Base-by-base conservation (phyloP, 2,329 filamentous ascomycete species). In the Fusarium sp. region DNA sequence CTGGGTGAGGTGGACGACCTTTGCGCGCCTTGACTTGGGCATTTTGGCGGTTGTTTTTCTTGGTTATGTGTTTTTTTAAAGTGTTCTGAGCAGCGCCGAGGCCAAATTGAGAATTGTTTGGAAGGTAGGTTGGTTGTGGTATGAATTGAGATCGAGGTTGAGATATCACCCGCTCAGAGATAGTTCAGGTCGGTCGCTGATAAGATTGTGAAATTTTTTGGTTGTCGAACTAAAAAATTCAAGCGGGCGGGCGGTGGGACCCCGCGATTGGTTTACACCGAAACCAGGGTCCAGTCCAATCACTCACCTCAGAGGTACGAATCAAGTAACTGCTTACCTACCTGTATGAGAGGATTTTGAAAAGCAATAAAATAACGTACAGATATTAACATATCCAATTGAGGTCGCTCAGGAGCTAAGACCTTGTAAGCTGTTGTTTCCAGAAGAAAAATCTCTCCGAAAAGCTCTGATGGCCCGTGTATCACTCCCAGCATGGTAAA, bases 1-100 rank as follows among this genome's bases (percentile, higher is more conserved):
- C 85, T 96, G 91, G 73, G 94, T 94, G 78, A 97, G 88, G 85
- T 97, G 92, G 74, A 97, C 89, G 80, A 97, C 86, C 82, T 91
- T 95, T 75, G 91, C 87, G 82, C 96, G 92, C 87, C 96, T 98
- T 69, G 96, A 98, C 85, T 97, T 94, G 79, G 96, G 96, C 96
- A 99, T 99, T 71, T 76, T 84, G 79, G 70, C 69, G 42, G 41
- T 33, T 10, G 15, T 30, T 15, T 44, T 53, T 34, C 15, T 42
- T 44, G 31, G 13, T 33, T 23, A 18, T 38, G n/a, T 15, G 9
- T 16, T 33, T 26, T 8, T 33, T 11, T 9, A 13, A 15, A 15
- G 15, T 16, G 16, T 31, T 33, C 11, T 34, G 7, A 1, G 7
- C 31, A 36, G 26, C 4, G 47, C 36, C 33, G 10, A 37, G 40